These are phyloP conservation scores for Boechera retrofracta DNA, from an alignment of 345 rosid species.

Conservation along the genomic window DNA sequence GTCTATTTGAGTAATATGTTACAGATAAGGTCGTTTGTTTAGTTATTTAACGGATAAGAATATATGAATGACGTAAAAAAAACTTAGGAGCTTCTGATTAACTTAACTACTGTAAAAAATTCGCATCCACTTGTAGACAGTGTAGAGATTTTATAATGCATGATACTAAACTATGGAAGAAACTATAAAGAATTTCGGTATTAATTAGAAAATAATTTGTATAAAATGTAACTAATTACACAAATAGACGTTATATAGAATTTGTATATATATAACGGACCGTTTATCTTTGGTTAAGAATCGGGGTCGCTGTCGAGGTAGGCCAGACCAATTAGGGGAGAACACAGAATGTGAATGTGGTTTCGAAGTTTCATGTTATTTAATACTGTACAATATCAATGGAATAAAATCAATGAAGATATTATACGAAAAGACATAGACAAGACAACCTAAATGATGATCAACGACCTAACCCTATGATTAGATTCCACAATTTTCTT, in stretches of 20 bases:
- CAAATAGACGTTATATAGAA: no score
- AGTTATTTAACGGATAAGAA: not conserved
- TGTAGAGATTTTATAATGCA: not conserved
- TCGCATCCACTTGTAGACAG: not conserved
- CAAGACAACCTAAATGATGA: conserved; percentile 45
- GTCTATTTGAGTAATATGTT: not conserved
- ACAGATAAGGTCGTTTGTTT: not conserved
- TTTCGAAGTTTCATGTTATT: conserved; percentile 38
- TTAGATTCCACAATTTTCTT: conserved; percentile 17
- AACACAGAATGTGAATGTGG: conserved; percentile 40
- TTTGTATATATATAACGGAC: not conserved
- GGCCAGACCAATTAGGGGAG: conserved; percentile 11
- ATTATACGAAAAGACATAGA: conserved; percentile 28
- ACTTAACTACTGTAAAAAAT: not conserved
- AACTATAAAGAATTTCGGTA: not conserved
- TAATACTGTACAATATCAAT: not conserved
- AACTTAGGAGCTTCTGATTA: not conserved
- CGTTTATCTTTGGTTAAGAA: not conserved
- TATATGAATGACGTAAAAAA: not conserved
- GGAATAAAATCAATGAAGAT: conserved; percentile 29
- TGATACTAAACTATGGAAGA: not conserved
- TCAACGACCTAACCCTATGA: conserved; percentile 39
- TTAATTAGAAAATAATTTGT: not conserved
- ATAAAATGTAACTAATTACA: not conserved
- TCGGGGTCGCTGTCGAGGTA: conserved; percentile 18